These are phyloP conservation scores for Comarum palustre DNA, from an alignment of 306 rosid species.

Conservation along the genomic window DNA sequence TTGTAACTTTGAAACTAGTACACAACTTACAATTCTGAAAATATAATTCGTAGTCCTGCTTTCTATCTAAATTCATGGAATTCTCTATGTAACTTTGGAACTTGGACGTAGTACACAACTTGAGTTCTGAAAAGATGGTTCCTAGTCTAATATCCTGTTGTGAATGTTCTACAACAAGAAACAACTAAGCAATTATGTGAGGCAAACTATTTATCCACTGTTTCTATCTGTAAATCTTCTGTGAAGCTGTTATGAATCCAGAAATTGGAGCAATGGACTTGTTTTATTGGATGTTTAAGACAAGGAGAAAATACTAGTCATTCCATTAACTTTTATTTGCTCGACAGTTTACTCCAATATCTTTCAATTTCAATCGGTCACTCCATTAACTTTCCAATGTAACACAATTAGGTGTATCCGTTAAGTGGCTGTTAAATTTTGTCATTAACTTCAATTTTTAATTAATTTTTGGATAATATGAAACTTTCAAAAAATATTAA, in stretches of 20 bases:
- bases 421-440: too few species aligned
- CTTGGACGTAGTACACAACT: background rate
- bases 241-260: background rate
- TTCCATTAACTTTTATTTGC: too few species aligned
- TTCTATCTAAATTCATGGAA: background rate
- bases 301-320: too few species aligned
- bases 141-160: constrained; percentile 1
- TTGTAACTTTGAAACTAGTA: background rate
- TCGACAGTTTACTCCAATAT: too few species aligned
- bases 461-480: too few species aligned
- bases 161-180: background rate
- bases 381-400: too few species aligned
- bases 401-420: too few species aligned
- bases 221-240: background rate
- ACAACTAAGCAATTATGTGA: background rate
- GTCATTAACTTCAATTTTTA: too few species aligned
- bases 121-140: background rate
- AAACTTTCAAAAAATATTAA: too few species aligned
- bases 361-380: too few species aligned
- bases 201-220: background rate
- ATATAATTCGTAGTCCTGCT: background rate
- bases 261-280: background rate
- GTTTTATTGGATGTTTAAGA: background rate
- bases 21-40: background rate
- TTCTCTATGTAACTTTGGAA: background rate